phyloP scores from a whole-genome alignment of 164 flowering plant genomes.

The Chimonanthus salicifolius region DNA sequence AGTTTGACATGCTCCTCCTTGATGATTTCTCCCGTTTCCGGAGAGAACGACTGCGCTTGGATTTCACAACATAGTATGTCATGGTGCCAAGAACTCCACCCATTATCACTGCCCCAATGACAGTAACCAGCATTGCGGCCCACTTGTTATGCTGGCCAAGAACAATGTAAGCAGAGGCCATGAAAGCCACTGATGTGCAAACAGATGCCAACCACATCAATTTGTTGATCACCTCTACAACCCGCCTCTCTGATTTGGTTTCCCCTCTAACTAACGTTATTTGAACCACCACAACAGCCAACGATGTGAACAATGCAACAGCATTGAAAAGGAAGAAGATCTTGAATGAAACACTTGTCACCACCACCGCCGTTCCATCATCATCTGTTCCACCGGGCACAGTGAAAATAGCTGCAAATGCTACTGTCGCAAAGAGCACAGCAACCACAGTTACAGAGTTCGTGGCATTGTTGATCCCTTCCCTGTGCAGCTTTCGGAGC shows the following conservation, averaged over 20 bases:
- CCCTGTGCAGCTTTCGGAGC: conserved; percentile 63
- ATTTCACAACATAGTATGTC: conserved; percentile 62
- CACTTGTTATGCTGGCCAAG: conserved; percentile 47
- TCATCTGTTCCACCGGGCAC: conserved; percentile 61
- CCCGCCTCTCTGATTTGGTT: conserved; percentile 60
- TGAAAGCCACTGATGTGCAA: conserved; percentile 65
- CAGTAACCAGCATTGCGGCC: conserved; percentile 64
- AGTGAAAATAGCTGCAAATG: conserved; percentile 75
- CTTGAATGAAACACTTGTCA: conserved; percentile 41
- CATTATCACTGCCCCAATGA: conserved; percentile 57
- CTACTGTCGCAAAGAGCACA: conserved; percentile 74
- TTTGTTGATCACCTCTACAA: conserved; percentile 69
- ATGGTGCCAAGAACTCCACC: conserved; percentile 63
- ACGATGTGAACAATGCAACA: conserved; percentile 65
- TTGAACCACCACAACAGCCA: conserved; percentile 81
- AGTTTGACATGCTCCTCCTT: conserved; percentile 66
- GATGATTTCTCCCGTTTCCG: conserved; percentile 43
- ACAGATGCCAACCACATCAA: conserved; percentile 85
- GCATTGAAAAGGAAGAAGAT: conserved; percentile 70
- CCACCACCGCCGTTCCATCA: conserved; percentile 49
- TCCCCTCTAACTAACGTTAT: conserved; percentile 76
- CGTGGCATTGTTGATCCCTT: conserved; percentile 77
- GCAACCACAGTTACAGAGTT: conserved; percentile 84
- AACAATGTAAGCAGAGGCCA: conserved; percentile 67
- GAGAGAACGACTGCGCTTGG: conserved; percentile 32